Conservation (phyloP, 2,329 filamentous ascomycete species). For the Zymoseptoria brevis region DNA sequence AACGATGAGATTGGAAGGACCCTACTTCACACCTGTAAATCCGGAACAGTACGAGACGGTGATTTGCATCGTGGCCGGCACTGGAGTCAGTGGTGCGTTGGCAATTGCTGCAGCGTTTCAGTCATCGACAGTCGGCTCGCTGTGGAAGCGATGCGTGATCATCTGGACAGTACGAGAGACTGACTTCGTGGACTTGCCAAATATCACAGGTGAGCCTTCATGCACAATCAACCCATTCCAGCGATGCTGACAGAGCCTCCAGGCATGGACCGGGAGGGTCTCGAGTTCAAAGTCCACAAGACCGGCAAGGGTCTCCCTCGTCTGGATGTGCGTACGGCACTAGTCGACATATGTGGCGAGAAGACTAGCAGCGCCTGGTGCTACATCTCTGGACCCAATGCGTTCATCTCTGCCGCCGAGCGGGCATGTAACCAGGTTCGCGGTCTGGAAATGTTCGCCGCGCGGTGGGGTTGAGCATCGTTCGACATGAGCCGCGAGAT, state of each 20-base stretch:
- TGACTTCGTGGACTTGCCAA: slow-evolving; percentile 6
- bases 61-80: slow-evolving; percentile 13
- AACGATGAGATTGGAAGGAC: slow-evolving; percentile 9
- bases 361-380: slow-evolving; percentile 3
- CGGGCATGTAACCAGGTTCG: slow-evolving; percentile 2
- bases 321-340: slow-evolving; percentile 1
- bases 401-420: slow-evolving; percentile 8
- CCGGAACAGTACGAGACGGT: slow-evolving; percentile 8
- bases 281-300: slow-evolving; percentile 6
- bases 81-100: slow-evolving; percentile 13
- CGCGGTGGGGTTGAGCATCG: slow-evolving; percentile 4
- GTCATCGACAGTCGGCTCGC: not conserved
- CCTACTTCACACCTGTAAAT: slow-evolving; percentile 11
- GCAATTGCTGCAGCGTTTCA: slow-evolving; percentile 9
- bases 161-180: slow-evolving; percentile 10
- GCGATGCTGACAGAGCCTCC: not conserved
- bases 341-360: slow-evolving; percentile 2
- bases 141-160: slow-evolving; percentile 11
- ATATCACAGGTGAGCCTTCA: slow-evolving; percentile 2
- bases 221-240: not conserved
- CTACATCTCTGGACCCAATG: slow-evolving; percentile 9
- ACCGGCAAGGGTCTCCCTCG: slow-evolving; percentile 5
- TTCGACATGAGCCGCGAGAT: not conserved
- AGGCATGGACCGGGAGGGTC: slow-evolving; percentile 7
- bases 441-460: slow-evolving; percentile 7